phyloP scores from a whole-genome alignment of 495 filamentous ascomycete genomes.

The Amphirosellinia nigrospora region DNA sequence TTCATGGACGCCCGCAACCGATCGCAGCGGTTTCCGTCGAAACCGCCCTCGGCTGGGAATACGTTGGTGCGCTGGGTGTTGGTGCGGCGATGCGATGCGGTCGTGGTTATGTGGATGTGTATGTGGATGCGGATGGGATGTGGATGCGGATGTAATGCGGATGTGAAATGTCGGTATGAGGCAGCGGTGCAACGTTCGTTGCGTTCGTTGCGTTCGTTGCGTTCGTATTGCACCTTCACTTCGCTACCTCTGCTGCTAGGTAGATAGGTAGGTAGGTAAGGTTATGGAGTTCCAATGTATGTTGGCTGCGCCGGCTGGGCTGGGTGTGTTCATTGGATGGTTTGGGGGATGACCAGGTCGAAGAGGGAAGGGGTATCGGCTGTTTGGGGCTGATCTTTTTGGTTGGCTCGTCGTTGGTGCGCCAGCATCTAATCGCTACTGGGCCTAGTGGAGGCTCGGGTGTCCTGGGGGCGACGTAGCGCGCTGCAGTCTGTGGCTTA shows the following conservation, averaged over 20 bases:
- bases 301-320: constrained; percentile 19
- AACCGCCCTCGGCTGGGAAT: constrained; percentile 17
- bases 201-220: background rate
- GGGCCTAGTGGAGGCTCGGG: background rate
- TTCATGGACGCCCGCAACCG: constrained; percentile 22
- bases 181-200: constrained; percentile 27
- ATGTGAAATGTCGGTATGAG: background rate
- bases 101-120: background rate
- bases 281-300: constrained; percentile 17
- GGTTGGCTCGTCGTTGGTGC: background rate
- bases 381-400: background rate
- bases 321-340: constrained; percentile 17
- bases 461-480: background rate
- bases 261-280: too few species aligned
- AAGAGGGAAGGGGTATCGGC: constrained; percentile 8
- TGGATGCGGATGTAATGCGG: background rate
- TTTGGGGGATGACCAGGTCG: constrained; percentile 17
- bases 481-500: constrained; percentile 16
- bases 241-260: too few species aligned
- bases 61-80: too few species aligned
- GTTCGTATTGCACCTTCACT: background rate
- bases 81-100: constrained; percentile 3
- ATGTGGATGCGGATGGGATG: background rate
- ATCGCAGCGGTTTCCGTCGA: constrained; percentile 19
- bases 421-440: background rate